Evolutionary conservation across 176 grass and related monocot species (phyloP), one percentile per base, ranked within the genome.

Genomic region (Saccharum spontaneum): DNA sequence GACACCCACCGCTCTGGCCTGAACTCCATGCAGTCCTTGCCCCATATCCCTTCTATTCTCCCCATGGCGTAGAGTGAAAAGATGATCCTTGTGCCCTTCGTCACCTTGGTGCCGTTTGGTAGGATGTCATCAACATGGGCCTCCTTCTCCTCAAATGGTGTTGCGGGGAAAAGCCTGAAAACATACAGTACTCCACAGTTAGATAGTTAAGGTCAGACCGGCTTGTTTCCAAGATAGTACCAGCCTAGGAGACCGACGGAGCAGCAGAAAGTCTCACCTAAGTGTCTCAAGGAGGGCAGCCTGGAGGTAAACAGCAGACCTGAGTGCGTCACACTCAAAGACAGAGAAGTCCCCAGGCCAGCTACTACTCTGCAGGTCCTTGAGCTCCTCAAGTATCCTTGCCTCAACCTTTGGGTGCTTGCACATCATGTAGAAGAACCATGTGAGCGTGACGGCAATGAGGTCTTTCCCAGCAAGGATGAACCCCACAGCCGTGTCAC

Each of bases 391-490:
- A 11, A 89, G 69, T 64, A 92, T 92, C 68, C 55, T 89, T 6
- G 62, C 69, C 69, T 92, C 79, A 4, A 89, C 90, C 0, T 83
- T 55, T 1, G 90, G 87, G 75, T 92, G 86, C 75, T 83, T 86
- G 87, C 83, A 82, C 31, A 89, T 86, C 90, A 89, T 89, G 79
- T 84, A 89, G 79, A 92, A 92, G 90, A 92, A 89, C 90, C 87
- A 86, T 0, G 86, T 86, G 18, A 92, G 87, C 0, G 90, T 89
- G 60, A 88, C 79, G 0, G 87, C 87, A 46, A 92, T 16, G 52
- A 88, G 86, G 34, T 92, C 90, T 75, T 92, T 92, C 31, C 90
- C 90, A 7, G 83, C 87, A 1, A 92, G 78, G 74, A 89, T 92
- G 83, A 92, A 83, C 49, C 86, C 83, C 23, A 54, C 86, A 0